phyloP scores from a whole-genome alignment of 2,329 filamentous ascomycete genomes.

The Cladophialophora psammophila region DNA sequence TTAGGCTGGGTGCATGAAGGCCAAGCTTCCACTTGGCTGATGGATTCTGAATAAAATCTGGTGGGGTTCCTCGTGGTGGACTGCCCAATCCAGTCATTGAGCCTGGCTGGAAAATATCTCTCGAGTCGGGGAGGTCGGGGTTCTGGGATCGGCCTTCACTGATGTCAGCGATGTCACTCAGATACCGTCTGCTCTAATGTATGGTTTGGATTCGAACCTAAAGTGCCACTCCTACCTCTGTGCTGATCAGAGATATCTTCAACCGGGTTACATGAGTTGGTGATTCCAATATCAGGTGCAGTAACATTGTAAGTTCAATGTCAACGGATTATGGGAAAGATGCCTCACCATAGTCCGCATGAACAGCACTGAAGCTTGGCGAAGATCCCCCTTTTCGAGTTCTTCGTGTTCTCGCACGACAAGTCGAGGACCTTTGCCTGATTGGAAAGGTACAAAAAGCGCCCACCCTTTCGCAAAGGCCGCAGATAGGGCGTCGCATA shows the following conservation, averaged over 20 bases:
- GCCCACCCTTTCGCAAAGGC: constrained; percentile 23
- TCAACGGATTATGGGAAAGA: not conserved
- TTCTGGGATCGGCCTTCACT: not conserved
- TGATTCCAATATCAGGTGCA: not conserved
- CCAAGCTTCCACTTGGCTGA: not conserved
- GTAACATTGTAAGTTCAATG: not conserved
- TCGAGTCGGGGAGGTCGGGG: not conserved
- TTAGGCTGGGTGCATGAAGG: not conserved
- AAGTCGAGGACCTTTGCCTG: constrained; percentile 15
- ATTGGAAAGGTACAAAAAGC: constrained; percentile 20
- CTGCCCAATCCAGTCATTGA: not conserved
- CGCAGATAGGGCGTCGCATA: constrained; percentile 23
- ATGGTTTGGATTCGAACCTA: not conserved
- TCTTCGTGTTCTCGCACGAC: not conserved
- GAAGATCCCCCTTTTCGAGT: not conserved
- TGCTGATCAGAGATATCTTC: not conserved
- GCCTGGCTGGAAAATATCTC: not conserved
- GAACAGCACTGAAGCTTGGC: not conserved
- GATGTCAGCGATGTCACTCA: not conserved
- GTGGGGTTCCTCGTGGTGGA: not conserved
- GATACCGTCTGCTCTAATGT: not conserved
- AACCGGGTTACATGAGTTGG: not conserved
- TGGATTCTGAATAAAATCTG: not conserved
- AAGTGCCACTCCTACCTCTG: not conserved
- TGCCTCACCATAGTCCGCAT: not conserved